A percentile compares a stretch with the other conserved stretches of the same genome.
Conservation (phyloP, 495 filamentous ascomycete genomes). For the Penicillium goetzii region DNA sequence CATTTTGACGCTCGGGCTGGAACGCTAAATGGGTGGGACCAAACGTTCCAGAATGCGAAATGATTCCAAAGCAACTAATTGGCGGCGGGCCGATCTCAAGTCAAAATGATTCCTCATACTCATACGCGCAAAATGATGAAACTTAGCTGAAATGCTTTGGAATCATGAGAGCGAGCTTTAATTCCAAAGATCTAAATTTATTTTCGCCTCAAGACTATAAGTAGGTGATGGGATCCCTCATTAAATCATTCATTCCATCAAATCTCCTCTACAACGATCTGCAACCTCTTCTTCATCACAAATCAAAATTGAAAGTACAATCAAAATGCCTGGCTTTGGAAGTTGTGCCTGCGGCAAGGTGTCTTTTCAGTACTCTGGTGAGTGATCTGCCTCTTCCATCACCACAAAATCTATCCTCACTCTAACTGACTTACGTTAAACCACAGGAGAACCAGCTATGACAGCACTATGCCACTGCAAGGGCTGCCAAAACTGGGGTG, state of each 20-base stretch:
- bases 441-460: not conserved
- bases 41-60: not conserved
- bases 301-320: not conserved
- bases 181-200: not conserved
- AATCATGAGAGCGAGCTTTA: not conserved
- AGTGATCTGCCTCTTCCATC: not conserved
- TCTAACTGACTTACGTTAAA: not conserved
- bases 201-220: not conserved
- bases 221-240: not conserved
- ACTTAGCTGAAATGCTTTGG: not conserved
- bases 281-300: not conserved
- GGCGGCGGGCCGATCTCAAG: not conserved
- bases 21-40: not conserved
- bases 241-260: not conserved
- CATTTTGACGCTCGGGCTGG: not conserved
- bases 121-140: not conserved
- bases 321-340: not conserved
- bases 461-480: not conserved
- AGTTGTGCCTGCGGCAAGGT: not conserved
- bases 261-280: not conserved
- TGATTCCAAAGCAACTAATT: conserved; percentile 2
- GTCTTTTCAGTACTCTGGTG: not conserved
- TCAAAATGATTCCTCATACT: not conserved
- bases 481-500: not conserved
- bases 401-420: not conserved